Percentiles rank a stretch among this genome's conserved stretches.
These are phyloP conservation scores for Epithele typhae DNA, from an alignment of 768 basidiomycete genomes.

Conservation along the genomic window DNA sequence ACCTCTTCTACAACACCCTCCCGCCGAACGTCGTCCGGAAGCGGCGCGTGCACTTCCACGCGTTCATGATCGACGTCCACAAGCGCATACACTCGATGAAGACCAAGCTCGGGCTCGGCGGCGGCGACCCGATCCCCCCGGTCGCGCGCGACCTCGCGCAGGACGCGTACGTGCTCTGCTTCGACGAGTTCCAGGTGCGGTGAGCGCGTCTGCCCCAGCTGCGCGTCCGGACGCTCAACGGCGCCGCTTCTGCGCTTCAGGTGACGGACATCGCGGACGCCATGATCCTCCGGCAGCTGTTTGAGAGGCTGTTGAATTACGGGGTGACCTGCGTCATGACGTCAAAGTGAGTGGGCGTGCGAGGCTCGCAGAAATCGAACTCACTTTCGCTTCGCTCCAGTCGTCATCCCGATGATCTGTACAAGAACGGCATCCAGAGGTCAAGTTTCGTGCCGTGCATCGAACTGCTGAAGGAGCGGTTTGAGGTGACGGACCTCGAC, in stretches of 20 bases:
- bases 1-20: constrained; percentile 87
- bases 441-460: constrained; percentile 94
- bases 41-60: constrained; percentile 94
- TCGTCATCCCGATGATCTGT: constrained; percentile 94
- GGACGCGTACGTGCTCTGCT: constrained; percentile 84
- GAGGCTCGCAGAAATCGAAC: background rate
- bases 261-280: constrained; percentile 98
- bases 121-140: constrained; percentile 81
- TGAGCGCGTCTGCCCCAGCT: constrained; percentile 9
- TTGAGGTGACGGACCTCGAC: constrained; percentile 88
- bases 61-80: constrained; percentile 99
- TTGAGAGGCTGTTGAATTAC: constrained; percentile 81
- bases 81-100: constrained; percentile 87
- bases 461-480: constrained; percentile 82
- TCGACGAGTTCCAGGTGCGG: constrained; percentile 95
- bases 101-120: constrained; percentile 57
- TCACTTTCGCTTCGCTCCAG: constrained; percentile 35
- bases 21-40: constrained; percentile 62
- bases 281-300: constrained; percentile 89
- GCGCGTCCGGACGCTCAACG: constrained; percentile 7
- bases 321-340: constrained; percentile 96
- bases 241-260: constrained; percentile 33
- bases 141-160: constrained; percentile 84
- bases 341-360: constrained; percentile 87
- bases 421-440: constrained; percentile 98